Conservation (phyloP, 2,329 filamentous ascomycete species). For the Sclerotinia minor region DNA sequence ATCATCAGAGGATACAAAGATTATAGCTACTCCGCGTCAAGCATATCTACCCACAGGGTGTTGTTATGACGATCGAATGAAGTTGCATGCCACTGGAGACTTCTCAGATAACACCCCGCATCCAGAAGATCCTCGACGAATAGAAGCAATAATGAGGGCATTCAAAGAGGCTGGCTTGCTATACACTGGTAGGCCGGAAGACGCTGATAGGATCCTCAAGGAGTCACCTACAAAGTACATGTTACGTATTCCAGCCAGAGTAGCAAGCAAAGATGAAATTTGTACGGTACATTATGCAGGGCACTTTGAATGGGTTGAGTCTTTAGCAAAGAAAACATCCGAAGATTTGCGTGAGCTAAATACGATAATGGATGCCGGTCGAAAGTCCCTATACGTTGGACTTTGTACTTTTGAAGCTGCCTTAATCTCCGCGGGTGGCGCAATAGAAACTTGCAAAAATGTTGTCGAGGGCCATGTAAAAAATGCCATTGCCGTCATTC, state of each 20-base stretch:
- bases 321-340: constrained; percentile 54
- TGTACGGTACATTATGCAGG: constrained; percentile 73
- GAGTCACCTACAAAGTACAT: constrained; percentile 61
- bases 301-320: constrained; percentile 77
- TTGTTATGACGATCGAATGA: constrained; percentile 94
- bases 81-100: constrained; percentile 86
- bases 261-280: constrained; percentile 78
- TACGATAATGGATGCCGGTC: constrained; percentile 58
- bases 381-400: constrained; percentile 82
- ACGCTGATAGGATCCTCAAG: constrained; percentile 54
- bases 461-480: constrained; percentile 81
- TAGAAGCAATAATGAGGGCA: constrained; percentile 88
- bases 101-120: constrained; percentile 75
- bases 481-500: constrained; percentile 93
- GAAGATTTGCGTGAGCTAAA: constrained; percentile 70
- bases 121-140: constrained; percentile 89
- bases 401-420: constrained; percentile 79
- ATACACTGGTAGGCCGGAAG: constrained; percentile 57
- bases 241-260: constrained; percentile 76
- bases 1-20: constrained; percentile 22
- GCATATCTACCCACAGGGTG: constrained; percentile 64
- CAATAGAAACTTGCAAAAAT: constrained; percentile 94
- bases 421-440: constrained; percentile 82
- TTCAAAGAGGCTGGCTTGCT: constrained; percentile 81
- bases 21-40: constrained; percentile 25